Percentiles rank a stretch among this genome's conserved stretches.
phyloP scores from a whole-genome alignment of 2,329 filamentous ascomycete genomes.

The Bipolaris zeicola region DNA sequence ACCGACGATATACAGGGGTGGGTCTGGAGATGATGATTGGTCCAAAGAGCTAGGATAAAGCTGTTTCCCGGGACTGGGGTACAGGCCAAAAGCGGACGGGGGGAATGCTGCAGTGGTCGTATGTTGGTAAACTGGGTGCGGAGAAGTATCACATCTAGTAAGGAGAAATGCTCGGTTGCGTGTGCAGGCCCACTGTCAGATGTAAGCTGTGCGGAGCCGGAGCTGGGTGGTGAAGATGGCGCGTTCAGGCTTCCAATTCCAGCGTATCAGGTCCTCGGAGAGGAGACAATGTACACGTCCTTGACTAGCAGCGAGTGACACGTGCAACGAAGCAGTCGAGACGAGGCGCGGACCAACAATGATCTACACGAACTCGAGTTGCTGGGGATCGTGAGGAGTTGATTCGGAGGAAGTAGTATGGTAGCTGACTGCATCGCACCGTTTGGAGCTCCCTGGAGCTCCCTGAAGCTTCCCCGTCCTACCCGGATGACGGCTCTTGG shows the following conservation, averaged over 20 bases:
- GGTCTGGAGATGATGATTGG: conserved; percentile 31
- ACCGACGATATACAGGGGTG: conserved; percentile 13
- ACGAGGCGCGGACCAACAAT: neutral
- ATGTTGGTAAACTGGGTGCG: conserved; percentile 28
- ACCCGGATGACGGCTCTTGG: conserved; percentile 11
- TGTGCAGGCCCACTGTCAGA: conserved; percentile 21
- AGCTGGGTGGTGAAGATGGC: conserved; percentile 11
- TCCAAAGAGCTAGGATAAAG: conserved; percentile 16
- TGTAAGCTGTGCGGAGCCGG: conserved; percentile 35
- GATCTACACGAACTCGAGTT: neutral
- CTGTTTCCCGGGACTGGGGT: conserved; percentile 26
- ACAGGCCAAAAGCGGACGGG: conserved; percentile 25
- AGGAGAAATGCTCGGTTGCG: conserved; percentile 18
- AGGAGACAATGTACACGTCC: neutral
- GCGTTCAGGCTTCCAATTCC: conserved; percentile 8
- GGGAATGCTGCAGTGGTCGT: conserved; percentile 26
- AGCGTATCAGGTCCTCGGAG: conserved; percentile 10
- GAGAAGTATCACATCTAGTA: conserved; percentile 28
- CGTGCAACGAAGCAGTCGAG: neutral
- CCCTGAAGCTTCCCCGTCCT: conserved; percentile 12
- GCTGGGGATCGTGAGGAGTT: neutral
- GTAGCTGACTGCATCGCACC: conserved; percentile 3
- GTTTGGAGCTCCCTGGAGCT: conserved; percentile 18
- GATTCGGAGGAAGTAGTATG: neutral
- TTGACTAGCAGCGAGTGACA: neutral